These are phyloP conservation scores for Hyaloperonospora brassicae DNA, from an alignment of 352 stramenopile genomes.

Conservation along the genomic window DNA sequence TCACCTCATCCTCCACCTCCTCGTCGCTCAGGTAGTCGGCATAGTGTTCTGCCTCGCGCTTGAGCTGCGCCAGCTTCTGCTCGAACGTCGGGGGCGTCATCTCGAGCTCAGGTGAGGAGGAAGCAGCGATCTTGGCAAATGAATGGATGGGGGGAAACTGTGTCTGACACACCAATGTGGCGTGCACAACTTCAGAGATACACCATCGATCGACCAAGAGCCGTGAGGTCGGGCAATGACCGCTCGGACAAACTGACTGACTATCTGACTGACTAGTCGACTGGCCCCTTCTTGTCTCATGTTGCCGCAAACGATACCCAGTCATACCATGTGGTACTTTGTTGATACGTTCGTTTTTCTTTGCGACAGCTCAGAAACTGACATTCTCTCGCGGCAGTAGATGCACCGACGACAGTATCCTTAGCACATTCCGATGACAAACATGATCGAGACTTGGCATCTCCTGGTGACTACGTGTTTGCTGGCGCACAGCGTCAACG, in stretches of 20 bases:
- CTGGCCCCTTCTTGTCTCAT: conserved; percentile 18
- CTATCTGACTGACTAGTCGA: background rate
- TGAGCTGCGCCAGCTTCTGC: conserved; percentile 64
- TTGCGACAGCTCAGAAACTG: conserved; percentile 13
- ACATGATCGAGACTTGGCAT: conserved; percentile 5
- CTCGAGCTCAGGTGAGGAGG: background rate
- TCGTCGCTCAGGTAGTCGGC: conserved; percentile 81
- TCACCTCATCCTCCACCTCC: conserved; percentile 55
- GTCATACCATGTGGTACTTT: conserved; percentile 7
- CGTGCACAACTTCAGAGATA: background rate
- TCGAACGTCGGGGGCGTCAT: conserved; percentile 70
- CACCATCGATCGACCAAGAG: background rate
- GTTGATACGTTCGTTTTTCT: conserved; percentile 4
- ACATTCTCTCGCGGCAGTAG: conserved; percentile 6
- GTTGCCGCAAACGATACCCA: conserved; percentile 8
- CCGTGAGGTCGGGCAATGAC: too few relatives aligned
- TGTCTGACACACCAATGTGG: too few relatives aligned
- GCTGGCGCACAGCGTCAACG: conserved; percentile 5
- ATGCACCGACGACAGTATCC: conserved; percentile 8
- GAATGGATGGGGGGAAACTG: background rate
- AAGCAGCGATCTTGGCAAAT: conserved; percentile 10
- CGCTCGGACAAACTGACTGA: too few relatives aligned
- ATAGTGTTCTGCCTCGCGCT: conserved; percentile 65
- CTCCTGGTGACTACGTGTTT: conserved; percentile 4
- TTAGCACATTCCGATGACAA: background rate